Evolutionary conservation across 352 stramenopile species (phyloP), one percentile per base, ranked within the genome.

Genomic region (Phytophthora fragariae): DNA sequence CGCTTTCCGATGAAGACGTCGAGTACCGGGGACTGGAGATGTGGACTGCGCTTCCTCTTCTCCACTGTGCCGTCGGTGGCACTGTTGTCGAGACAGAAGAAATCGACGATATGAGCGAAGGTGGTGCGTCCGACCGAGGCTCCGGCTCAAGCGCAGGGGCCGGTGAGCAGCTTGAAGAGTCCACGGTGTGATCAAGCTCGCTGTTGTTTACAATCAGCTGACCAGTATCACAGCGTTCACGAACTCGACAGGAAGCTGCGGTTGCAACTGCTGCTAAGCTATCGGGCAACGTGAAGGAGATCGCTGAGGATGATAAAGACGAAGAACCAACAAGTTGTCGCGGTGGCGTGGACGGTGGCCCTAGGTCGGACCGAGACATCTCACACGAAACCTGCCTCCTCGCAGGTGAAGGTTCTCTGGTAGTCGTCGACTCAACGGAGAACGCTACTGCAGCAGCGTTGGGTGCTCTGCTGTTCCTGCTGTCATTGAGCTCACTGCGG

Each of bases 1-100:
- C 62, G 64, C 58, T 76, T 35, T 76, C 72, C 8, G 72, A 71
- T 11, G 64, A 79, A 37, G 68, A 79, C 17, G 70, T 69, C 15
- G 72, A 72, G 11, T 68, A 75, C 10, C 53, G 9, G 2, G 72
- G 53, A 47, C 52, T 76, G 17, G 57, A 41, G 50, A 62, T 14
- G n/a, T 35, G 59, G 46, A 11, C 46, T 21, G 17, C 24, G n/a
- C 46, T 68, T 15, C 21, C 39, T 68, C 57, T 61, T 50, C 41
- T 24, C 57, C 72, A 63, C 1, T 39, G 24, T 5, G 61, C 54
- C 21, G 53, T 59, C 1, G 50, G 47, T 5, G 52, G 56, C 2
- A 56, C n/a, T 54, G 24, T n/a, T 66, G 67, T 70, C 3, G 62
- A 76, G 27, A 64, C 57, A 9, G 72, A 76, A 24, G 72, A 79